Base-by-base conservation (phyloP, 2,329 filamentous ascomycete genomes). In the Fonsecaea monophora region DNA sequence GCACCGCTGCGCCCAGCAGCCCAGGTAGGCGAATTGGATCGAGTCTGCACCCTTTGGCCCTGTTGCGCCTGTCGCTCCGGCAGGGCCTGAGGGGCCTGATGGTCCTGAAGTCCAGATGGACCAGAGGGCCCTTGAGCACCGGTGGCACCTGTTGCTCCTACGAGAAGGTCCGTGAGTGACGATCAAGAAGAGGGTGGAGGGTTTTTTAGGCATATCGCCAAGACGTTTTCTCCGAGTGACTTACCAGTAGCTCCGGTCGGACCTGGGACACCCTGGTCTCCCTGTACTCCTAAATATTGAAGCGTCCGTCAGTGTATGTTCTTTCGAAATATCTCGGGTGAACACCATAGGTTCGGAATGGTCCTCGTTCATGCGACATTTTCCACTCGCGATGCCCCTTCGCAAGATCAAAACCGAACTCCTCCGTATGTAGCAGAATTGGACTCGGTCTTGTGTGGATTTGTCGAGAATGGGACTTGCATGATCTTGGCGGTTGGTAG, bases 1-100 rank as follows among this genome's bases (percentile, higher is more conserved):
- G 56, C 66, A 70, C 13, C 57, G 37, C 48, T 70, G 66, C 34
- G 25, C 9, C 40, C 48, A 70, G 50, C 68, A 70, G n/a, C 68
- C 68, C 8, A 62, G 25, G 37, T 60, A 67, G n/a, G 66, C 60
- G 58, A 65, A 70, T n/a, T 58, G 60, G 15, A 62, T 65, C 25
- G 57, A 35, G 2, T 55, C 21, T 5, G 54, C 21, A 21, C 64
- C 60, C 9, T 38, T 21, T 4, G 55, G 54, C 2, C 60, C 64
- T 18, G 30, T 61, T 3, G 57, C 40, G 32, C 62, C 50, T 0
- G 65, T 60, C 5, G 30, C 30, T 21, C 64, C 59, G 1, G 59
- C 50, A 4, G 59, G 30, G 6, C 61, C 53, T 12, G 1, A 13
- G 2, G 59, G 37, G 13, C 65, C 65, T 5, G 60, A 53, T 3